Percentiles rank a stretch among this genome's conserved stretches.
Conservation (phyloP, 805 yeast genomes). For the Candida sphagnicola region DNA sequence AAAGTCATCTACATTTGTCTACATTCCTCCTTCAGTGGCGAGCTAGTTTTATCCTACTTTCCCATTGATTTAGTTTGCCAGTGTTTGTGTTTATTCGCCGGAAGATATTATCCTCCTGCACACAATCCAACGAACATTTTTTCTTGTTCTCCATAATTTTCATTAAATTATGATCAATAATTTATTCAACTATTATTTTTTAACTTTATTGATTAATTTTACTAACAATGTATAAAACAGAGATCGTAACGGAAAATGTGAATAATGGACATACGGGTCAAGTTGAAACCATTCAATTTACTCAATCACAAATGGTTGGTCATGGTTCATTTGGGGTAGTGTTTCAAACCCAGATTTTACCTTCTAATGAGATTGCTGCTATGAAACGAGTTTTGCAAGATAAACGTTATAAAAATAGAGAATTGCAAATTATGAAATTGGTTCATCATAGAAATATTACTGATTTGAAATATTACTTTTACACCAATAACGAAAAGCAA, state of each 20-base stretch:
- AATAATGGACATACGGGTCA: constrained; percentile 71
- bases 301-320: constrained; percentile 89
- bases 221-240: constrained; percentile 36
- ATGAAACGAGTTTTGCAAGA: constrained; percentile 96
- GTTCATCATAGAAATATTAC: constrained; percentile 85
- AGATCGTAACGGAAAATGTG: constrained; percentile 58
- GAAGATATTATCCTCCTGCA: too few relatives aligned
- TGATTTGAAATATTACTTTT: constrained; percentile 81
- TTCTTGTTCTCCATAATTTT: neutral
- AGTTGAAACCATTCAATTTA: constrained; percentile 60
- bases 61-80: too few relatives aligned
- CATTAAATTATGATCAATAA: neutral
- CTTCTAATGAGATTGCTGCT: constrained; percentile 79
- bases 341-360: constrained; percentile 77
- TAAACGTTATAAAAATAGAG: constrained; percentile 89
- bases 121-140: too few relatives aligned
- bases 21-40: too few relatives aligned
- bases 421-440: constrained; percentile 90
- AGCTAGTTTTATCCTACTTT: too few relatives aligned
- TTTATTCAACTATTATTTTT: neutral
- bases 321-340: constrained; percentile 99
- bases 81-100: too few relatives aligned
- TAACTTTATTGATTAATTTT: constrained; percentile 2
- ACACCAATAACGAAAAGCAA: constrained; percentile 64
- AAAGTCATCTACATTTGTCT: too few relatives aligned